Base-by-base conservation (phyloP, 768 basidiomycete species). In the Chalciporus chontae region DNA sequence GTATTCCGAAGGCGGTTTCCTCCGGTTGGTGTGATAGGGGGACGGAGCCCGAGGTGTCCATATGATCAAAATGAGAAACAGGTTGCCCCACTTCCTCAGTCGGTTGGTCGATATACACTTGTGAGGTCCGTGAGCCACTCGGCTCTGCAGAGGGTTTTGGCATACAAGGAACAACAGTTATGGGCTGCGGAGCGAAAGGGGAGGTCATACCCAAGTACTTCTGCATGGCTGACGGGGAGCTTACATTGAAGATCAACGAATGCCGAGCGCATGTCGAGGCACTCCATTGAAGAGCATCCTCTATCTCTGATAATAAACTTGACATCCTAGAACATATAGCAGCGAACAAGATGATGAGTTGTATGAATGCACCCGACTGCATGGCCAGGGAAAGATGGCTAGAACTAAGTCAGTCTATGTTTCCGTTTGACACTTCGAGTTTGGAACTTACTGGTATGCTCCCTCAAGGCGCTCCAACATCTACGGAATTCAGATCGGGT, bases 291-390 rank as follows among this genome's bases (percentile, higher is more conserved):
- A 80, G 57, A 36, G 65, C 65, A 8, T 75, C 72, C 2, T 62
- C 57, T 2, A 85, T 53, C 52, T 82, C 80, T 32, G 64, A 57
- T 19, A 74, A 61, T 26, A 85, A 60, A 4, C 64, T 59, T 21
- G 68, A 69, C 61, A 87, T 65, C 49, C 88, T 76, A 3, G 85
- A 84, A 39, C 77, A 68, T 34, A 87, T 76, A 11, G 81, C 85
- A 19, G 74, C 70, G 37, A 90, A 71, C 5, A 79, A 70, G 40
- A 92, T 60, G n/a, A 84, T 66, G 14, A 87, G 62, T 53, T 85
- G 84, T 11, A 86, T 71, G 59, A 92, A 92, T 15, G 87, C 83
- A 15, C 84, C 87, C 1, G 80, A 77, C 61, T 85, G 85, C 74
- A 91, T 78, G 29, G 79, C 77, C 21, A 83, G 71, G 24, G 72